These are phyloP conservation scores for Fusarium floridanum DNA, from an alignment of 2,329 filamentous ascomycete species.

Conservation along the genomic window DNA sequence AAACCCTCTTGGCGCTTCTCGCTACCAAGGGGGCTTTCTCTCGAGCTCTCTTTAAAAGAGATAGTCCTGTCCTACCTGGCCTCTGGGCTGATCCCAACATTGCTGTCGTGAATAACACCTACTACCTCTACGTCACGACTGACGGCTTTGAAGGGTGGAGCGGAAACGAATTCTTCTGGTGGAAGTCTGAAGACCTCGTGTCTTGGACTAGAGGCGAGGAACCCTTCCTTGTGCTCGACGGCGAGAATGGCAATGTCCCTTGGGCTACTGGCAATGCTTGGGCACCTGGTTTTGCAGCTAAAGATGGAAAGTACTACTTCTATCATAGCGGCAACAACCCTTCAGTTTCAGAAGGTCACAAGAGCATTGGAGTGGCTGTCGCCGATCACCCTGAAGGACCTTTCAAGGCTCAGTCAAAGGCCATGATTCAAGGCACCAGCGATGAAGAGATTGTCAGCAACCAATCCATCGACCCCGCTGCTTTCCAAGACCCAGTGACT, in stretches of 20 bases:
- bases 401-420: slow-evolving; percentile 65
- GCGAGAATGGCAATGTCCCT: slow-evolving; percentile 65
- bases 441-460: slow-evolving; percentile 60
- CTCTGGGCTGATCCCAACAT: slow-evolving; percentile 63
- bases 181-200: slow-evolving; percentile 59
- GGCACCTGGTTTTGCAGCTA: slow-evolving; percentile 73
- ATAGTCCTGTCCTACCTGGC: slow-evolving; percentile 54
- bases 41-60: slow-evolving; percentile 20
- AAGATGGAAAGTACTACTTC: slow-evolving; percentile 73
- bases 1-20: slow-evolving; percentile 1
- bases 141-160: slow-evolving; percentile 61
- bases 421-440: slow-evolving; percentile 59
- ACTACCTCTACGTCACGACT: slow-evolving; percentile 62
- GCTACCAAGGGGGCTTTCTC: neutral
- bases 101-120: slow-evolving; percentile 56
- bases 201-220: slow-evolving; percentile 56
- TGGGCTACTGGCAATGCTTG: slow-evolving; percentile 77
- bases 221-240: slow-evolving; percentile 60
- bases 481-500: slow-evolving; percentile 69
- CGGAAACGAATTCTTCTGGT: slow-evolving; percentile 61
- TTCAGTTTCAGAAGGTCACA: slow-evolving; percentile 60
- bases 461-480: slow-evolving; percentile 71
- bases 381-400: slow-evolving; percentile 69
- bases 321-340: slow-evolving; percentile 70
- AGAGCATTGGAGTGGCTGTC: slow-evolving; percentile 73